Evolutionary conservation across 2,329 filamentous ascomycete genomes (phyloP), one percentile per base, ranked within the genome.

Genomic region (Phaeosphaeria sp.): DNA sequence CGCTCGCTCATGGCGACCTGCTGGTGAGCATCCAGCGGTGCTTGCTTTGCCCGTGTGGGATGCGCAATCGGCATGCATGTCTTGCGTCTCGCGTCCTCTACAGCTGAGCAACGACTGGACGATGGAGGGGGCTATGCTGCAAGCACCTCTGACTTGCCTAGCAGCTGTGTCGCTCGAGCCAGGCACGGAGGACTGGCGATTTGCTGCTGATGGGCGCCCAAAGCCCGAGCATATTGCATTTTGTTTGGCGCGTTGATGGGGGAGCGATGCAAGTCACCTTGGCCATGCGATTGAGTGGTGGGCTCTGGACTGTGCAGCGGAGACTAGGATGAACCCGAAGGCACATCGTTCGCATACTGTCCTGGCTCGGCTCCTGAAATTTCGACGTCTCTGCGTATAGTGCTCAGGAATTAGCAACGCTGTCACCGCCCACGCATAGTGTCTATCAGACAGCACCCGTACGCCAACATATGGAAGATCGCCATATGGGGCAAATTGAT

Each of bases 151-250:
- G 51, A 49, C 59, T 46, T 36, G 51, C 48, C 49, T 55, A 44
- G 49, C 59, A 59, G 57, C 20, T 56, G 11, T 53, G 48, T 49
- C 53, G 49, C 27, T 24, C 49, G 55, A 54, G 65, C 61, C 67
- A 70, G 65, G 64, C 61, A 68, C 63, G 49, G 51, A 60, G 56
- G 49, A 43, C 59, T 51, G 52, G 53, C 56, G 60, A 68, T 65
- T 62, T 69, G 64, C 56, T 57, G 56, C 56, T 57, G 56, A 58
- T 61, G 56, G 47, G 68, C 56, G 66, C 65, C 68, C 66, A 72
- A 69, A 65, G 65, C 59, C 63, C 60, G 57, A 60, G 58, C 57
- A 66, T 66, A 65, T 63, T 69, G 55, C 55, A 49, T 36, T 46
- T 56, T 59, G 42, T 27, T 56, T 46, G 59, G 55, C 52, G 48